phyloP scores from a whole-genome alignment of 148 eudicot genomes.

The Euryodendron excelsum region DNA sequence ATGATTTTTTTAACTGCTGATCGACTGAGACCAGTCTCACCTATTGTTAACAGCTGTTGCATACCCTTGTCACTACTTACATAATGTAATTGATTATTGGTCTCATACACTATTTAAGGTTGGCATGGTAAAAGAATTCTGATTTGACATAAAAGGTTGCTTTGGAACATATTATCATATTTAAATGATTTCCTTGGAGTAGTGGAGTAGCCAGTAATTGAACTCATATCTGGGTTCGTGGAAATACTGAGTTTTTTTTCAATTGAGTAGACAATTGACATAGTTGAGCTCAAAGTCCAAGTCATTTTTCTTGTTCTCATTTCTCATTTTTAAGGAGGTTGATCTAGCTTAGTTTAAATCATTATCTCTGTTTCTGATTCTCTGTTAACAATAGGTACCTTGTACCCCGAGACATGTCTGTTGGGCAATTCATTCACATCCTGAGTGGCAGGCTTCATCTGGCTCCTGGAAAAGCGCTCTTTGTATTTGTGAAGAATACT shows the following conservation, averaged over 20 bases:
- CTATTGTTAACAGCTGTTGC: too few species aligned
- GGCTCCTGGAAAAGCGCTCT: conserved; percentile 84
- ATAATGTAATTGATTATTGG: background rate
- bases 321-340: background rate
- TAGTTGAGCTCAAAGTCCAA: background rate
- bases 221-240: background rate
- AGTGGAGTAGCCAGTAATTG: background rate
- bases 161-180: background rate
- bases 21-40: background rate
- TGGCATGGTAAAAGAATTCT: background rate
- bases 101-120: background rate
- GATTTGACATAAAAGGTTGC: background rate
- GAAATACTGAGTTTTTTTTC: background rate
- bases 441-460: conserved; percentile 75
- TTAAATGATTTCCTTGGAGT: background rate
- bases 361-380: background rate
- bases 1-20: background rate
- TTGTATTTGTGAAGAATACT: conserved; percentile 75
- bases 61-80: background rate
- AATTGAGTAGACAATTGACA: too few species aligned
- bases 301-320: background rate
- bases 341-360: background rate
- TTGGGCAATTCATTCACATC: conserved; percentile 86
- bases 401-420: conserved; percentile 83
- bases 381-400: conserved; percentile 50